Base-by-base conservation (phyloP, 2,329 filamentous ascomycete species). In the Periglandula ipomoeae region DNA sequence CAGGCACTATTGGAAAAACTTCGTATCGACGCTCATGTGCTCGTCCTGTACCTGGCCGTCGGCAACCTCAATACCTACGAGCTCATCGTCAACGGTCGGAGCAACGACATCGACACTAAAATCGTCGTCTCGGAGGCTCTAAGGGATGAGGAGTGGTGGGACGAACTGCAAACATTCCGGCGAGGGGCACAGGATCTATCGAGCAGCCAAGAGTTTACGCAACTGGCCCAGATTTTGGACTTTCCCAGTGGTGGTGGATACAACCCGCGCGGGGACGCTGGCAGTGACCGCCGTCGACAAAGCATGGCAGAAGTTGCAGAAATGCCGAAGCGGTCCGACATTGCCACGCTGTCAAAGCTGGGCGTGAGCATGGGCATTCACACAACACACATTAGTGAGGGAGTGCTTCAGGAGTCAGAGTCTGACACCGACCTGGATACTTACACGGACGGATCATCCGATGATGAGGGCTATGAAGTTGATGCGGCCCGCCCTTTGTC, bases 41-140 rank as follows among this genome's bases (percentile, higher is more conserved):
- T 85, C 13, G 89, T 94, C 1, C 89, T 90, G 59, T 93, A 85
- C 79, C 75, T 95, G 35, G 85, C 87, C 1, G 85, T 79, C 44
- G 87, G 88, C 1, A 70, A 79, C 15, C 64, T 94, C 4, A 73
- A 80, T 35, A 84, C 82, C 1, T 94, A 94, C 58, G 82, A 90
- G 54, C 72, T 81, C 24, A 87, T 95, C 49, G 78, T 94, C 44
- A 89, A 93, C 55, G 89, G 87, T 1, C 72, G 75, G 20, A 59
- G 69, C 19, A 66, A 74, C 11, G 73, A 75, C 44, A 70, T 74
- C 4, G 76, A 83, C 44, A 73, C 74, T 3, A 73, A 81, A 39
- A 70, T 75, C 15, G 68, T 79, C 9, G 81, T 93, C 13, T 75
- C 88, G 51, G 74, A 80, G 20, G 75, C 81, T 4, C 67, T 95